These are phyloP conservation scores for Neurospora terricola DNA, from an alignment of 495 filamentous ascomycete species.

Conservation along the genomic window DNA sequence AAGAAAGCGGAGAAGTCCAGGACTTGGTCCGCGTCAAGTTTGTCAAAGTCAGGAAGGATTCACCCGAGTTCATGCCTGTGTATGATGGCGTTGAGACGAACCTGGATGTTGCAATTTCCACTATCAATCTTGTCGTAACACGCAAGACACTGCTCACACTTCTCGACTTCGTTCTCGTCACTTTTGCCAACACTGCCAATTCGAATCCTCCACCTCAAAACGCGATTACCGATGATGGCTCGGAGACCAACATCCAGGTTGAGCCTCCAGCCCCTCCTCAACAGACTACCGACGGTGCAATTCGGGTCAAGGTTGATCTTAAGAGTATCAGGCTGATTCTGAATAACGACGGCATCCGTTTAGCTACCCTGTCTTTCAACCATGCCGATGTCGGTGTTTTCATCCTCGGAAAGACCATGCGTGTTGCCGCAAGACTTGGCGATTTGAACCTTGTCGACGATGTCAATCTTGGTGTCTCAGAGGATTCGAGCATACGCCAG, in stretches of 20 bases:
- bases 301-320: constrained; percentile 77
- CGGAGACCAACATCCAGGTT: constrained; percentile 26
- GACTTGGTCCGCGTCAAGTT: constrained; percentile 85
- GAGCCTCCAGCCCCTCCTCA: constrained; percentile 21
- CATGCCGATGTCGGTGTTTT: constrained; percentile 87
- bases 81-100: constrained; percentile 93
- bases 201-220: constrained; percentile 23
- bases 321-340: constrained; percentile 89
- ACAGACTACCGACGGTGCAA: constrained; percentile 29
- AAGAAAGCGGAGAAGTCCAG: constrained; percentile 53
- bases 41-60: constrained; percentile 77
- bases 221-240: constrained; percentile 27
- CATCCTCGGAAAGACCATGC: constrained; percentile 73
- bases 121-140: constrained; percentile 91
- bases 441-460: constrained; percentile 85
- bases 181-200: constrained; percentile 64
- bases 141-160: constrained; percentile 86
- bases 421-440: constrained; percentile 75
- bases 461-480: constrained; percentile 80
- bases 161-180: constrained; percentile 92
- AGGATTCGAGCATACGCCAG: constrained; percentile 71
- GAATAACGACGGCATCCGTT: constrained; percentile 95
- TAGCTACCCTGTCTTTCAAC: constrained; percentile 86
- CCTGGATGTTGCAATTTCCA: constrained; percentile 83
- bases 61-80: constrained; percentile 80